Percentiles rank a stretch among this genome's conserved stretches.
phyloP scores from a whole-genome alignment of 805 yeast species.

The Kockiozyma suomiensis region DNA sequence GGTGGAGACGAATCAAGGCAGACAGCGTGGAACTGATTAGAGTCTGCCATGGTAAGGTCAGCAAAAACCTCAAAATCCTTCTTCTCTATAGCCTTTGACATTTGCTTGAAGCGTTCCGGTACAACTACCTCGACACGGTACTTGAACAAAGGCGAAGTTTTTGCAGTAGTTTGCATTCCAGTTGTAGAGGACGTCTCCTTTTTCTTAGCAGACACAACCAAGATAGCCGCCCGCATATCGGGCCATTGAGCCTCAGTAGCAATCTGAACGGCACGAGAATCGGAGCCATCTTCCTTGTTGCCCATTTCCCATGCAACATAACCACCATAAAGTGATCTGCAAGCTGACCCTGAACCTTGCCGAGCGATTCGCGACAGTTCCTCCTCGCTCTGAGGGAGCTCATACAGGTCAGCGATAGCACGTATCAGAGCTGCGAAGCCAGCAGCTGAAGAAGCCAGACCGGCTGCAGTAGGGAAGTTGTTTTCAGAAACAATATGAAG shows the following conservation, averaged over 20 bases:
- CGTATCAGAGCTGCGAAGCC: conserved; percentile 95
- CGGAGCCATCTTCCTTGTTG: conserved; percentile 67
- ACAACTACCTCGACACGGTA: conserved; percentile 80
- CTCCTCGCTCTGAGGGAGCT: conserved; percentile 80
- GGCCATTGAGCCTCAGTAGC: conserved; percentile 91
- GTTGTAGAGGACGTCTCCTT: conserved; percentile 93
- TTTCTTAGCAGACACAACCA: conserved; percentile 90
- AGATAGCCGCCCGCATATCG: conserved; percentile 82
- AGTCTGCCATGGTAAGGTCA: conserved; percentile 90
- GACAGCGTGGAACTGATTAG: conserved; percentile 97
- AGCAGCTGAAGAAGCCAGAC: conserved; percentile 96
- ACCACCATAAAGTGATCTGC: conserved; percentile 96
- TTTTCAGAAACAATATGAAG: conserved; percentile 88
- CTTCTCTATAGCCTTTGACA: conserved; percentile 74
- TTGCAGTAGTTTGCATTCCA: conserved; percentile 96
- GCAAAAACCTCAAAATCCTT: conserved; percentile 82
- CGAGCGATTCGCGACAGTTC: conserved; percentile 93
- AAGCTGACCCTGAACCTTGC: conserved; percentile 98
- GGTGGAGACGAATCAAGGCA: conserved; percentile 96
- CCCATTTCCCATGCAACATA: conserved; percentile 99
- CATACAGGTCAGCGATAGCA: conserved; percentile 81
- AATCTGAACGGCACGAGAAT: conserved; percentile 90
- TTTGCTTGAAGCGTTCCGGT: conserved; percentile 78
- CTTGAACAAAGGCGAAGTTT: conserved; percentile 82
- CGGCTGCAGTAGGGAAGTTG: conserved; percentile 99